Conservation (phyloP, 78 protist genomes). For the Dictyostelium brefeldianum region DNA sequence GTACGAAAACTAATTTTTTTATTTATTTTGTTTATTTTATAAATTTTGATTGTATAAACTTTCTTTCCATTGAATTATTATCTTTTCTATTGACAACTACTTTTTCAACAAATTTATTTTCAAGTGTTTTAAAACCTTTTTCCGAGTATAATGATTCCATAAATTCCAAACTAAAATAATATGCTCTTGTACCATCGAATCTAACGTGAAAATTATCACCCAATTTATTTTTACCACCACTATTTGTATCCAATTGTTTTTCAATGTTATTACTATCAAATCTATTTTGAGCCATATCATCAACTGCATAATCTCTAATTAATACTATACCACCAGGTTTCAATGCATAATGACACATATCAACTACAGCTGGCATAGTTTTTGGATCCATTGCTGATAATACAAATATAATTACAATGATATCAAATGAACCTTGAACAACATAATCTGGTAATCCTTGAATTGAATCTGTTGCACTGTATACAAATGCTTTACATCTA, state of each 20-base stretch:
- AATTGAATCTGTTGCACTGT: slow-evolving; percentile 26
- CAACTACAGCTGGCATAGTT: slow-evolving; percentile 40
- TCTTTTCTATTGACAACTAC: slow-evolving; percentile 67
- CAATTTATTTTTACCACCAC: neutral
- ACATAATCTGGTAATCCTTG: neutral
- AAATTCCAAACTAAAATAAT: slow-evolving; percentile 68
- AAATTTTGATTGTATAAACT: slow-evolving; percentile 78
- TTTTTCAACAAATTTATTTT: slow-evolving; percentile 61
- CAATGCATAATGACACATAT: slow-evolving; percentile 53
- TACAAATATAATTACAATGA: slow-evolving; percentile 85
- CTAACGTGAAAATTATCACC: neutral
- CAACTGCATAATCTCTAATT: slow-evolving; percentile 89
- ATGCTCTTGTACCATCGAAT: slow-evolving; percentile 74
- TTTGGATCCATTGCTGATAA: slow-evolving; percentile 87
- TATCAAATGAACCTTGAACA: slow-evolving; percentile 15
- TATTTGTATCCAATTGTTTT: neutral
- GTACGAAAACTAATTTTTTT: too few relatives aligned
- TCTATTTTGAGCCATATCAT: slow-evolving; percentile 85
- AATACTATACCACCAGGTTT: slow-evolving; percentile 85
- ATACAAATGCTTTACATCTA: slow-evolving; percentile 61
- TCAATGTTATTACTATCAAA: slow-evolving; percentile 35
- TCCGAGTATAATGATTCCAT: slow-evolving; percentile 41
- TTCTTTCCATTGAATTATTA: slow-evolving; percentile 72
- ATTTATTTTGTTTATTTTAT: slow-evolving; percentile 28
- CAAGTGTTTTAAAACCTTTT: slow-evolving; percentile 36